Percentiles rank a stretch among this genome's conserved stretches.
phyloP scores from a whole-genome alignment of 306 rosid species.

The Cyclanthera cordifolia region DNA sequence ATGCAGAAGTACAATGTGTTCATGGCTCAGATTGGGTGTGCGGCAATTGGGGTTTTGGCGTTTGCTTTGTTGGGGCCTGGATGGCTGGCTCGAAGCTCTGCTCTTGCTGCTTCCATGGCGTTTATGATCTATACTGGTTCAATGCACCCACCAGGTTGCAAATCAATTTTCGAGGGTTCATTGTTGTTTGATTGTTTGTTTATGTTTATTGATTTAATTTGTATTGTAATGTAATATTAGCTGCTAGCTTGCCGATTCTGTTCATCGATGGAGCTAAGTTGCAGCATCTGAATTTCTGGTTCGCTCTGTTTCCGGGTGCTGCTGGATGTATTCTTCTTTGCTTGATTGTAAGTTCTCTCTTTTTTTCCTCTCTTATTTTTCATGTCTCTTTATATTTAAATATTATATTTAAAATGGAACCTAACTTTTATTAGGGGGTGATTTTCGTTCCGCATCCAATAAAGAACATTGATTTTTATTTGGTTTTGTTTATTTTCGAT shows the following conservation, averaged over 20 bases:
- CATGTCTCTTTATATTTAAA: too few species aligned
- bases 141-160: constrained; percentile 73
- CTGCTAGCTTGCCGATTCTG: constrained; percentile 77
- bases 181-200: neutral
- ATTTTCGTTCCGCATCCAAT: too few species aligned
- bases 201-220: neutral
- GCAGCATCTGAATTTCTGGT: constrained; percentile 70
- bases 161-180: neutral
- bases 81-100: constrained; percentile 65
- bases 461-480: too few species aligned
- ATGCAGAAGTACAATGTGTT: constrained; percentile 79
- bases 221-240: constrained; percentile 22
- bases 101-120: constrained; percentile 65
- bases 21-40: constrained; percentile 87
- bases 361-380: neutral
- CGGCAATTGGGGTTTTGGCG: constrained; percentile 73
- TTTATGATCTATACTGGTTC: constrained; percentile 70
- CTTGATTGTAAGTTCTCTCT: constrained; percentile 47
- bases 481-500: too few species aligned
- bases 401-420: too few species aligned
- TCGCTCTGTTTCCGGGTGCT: constrained; percentile 65
- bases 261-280: constrained; percentile 83
- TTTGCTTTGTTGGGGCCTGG: constrained; percentile 69
- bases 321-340: constrained; percentile 65
- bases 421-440: too few species aligned